Base-by-base conservation (phyloP, 164 flowering plant genomes). In the Amborella trichopoda region DNA sequence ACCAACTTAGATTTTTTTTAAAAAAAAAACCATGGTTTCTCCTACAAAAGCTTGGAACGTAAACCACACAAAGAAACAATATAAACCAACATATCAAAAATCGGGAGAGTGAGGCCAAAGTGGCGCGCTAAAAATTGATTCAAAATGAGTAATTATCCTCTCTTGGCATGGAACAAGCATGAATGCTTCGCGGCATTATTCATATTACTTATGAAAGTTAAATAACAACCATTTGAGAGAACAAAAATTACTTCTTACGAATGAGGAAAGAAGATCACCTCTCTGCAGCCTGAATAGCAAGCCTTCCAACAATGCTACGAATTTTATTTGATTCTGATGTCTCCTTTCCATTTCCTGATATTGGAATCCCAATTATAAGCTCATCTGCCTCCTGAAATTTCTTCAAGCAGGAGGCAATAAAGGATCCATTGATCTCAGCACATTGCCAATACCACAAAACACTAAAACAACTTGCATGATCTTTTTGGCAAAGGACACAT, bases 281-380 rank as follows among this genome's bases (percentile, higher is more conserved):
- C 62, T 80, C 77, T 3, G 95, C 90, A 54, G 95, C 97, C 60
- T 69, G 71, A 56, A 70, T 79, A 0, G 90, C 94, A 48, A 89
- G 55, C 65, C 95, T 70, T 39, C 88, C 90, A 1, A 79, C 94
- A 49, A 85, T 67, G 53, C 82, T 79, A 8, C 94, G 90, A 54
- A 84, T 85, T 70, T 69, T 83, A 57, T 80, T 85, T 2, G 95
- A 82, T 46, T 85, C 94, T 16, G 65, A 59, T 0, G 81, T 85
- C 76, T 89, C 94, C 58, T 64, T 74, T 20, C 95, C 94, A 49
- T 82, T 77, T 39, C 27, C n/a, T 17, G 94, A 80, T 62, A 24
- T 68, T 0, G 97, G 94, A 13, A 84, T 70, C 48, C 97, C 97
- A 28, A 85, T 61, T 54, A 85, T 78, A 46, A 89, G 85, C 52